phyloP scores from a whole-genome alignment of 83 land plant species.

The Diphasiastrum complanatum region DNA sequence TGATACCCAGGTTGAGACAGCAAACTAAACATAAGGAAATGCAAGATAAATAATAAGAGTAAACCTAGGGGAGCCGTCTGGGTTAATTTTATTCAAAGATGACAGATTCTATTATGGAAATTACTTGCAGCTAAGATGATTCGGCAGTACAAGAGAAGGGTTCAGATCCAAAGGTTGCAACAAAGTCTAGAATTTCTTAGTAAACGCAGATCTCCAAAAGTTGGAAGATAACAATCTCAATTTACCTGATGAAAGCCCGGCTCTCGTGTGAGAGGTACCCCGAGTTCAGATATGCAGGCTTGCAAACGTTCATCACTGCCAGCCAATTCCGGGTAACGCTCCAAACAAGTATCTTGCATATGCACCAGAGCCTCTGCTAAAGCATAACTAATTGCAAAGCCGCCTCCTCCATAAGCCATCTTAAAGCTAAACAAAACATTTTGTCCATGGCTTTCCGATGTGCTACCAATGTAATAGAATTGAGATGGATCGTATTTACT shows the following conservation, averaged over 20 bases:
- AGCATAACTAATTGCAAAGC: slow-evolving; percentile 63
- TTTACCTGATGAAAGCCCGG: slow-evolving; percentile 55
- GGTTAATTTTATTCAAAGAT: no score
- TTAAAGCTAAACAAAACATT: slow-evolving; percentile 45
- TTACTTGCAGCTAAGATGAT: no score
- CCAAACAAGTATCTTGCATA: slow-evolving; percentile 56
- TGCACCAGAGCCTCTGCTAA: slow-evolving; percentile 44
- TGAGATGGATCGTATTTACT: slow-evolving; percentile 55
- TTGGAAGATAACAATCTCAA: no score
- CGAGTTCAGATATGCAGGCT: slow-evolving; percentile 57
- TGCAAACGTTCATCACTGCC: slow-evolving; percentile 62
- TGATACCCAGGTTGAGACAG: no score
- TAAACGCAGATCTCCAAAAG: no score
- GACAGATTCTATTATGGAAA: no score
- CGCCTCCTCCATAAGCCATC: slow-evolving; percentile 93
- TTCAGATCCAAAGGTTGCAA: no score
- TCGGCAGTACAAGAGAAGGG: no score
- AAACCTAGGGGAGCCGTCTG: no score
- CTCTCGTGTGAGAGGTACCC: slow-evolving; percentile 46
- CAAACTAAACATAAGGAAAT: no score
- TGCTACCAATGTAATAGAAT: slow-evolving; percentile 65
- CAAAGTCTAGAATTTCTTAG: no score
- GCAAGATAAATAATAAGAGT: no score
- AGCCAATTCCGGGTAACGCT: slow-evolving; percentile 49
- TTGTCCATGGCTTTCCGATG: slow-evolving; percentile 83